Percentiles rank a stretch among this genome's conserved stretches.
phyloP scores from a whole-genome alignment of 2,329 filamentous ascomycete species.

The Dryadomyces quercivorus region DNA sequence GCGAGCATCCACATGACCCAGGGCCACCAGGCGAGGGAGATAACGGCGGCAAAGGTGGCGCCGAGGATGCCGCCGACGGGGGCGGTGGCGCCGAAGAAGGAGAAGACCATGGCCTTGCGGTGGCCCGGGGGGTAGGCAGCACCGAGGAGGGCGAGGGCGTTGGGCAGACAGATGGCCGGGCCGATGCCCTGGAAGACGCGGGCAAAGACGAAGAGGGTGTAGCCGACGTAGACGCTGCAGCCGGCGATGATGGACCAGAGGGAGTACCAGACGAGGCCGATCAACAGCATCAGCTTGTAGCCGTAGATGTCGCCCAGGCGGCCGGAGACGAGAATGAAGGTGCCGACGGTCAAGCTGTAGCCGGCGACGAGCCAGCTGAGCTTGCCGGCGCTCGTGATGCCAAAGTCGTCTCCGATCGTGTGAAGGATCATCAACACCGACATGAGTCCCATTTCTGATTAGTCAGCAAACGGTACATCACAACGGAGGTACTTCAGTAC shows the following conservation, averaged over 20 bases:
- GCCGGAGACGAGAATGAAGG: constrained; percentile 43
- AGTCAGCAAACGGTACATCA: background rate
- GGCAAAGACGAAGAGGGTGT: constrained; percentile 15
- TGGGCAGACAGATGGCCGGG: constrained; percentile 50
- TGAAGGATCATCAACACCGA: constrained; percentile 32
- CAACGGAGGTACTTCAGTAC: too few species aligned
- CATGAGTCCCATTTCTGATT: constrained; percentile 25
- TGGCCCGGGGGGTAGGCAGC: constrained; percentile 41
- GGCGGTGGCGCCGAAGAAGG: constrained; percentile 32
- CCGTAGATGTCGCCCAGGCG: constrained; percentile 45
- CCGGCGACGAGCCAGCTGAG: constrained; percentile 44
- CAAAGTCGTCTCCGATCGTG: constrained; percentile 33
- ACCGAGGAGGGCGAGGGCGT: constrained; percentile 49
- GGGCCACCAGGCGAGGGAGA: constrained; percentile 23
- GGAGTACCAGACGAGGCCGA: constrained; percentile 40
- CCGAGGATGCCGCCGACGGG: constrained; percentile 33
- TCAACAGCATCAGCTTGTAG: constrained; percentile 38
- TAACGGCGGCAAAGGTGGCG: constrained; percentile 25
- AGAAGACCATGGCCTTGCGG: constrained; percentile 48
- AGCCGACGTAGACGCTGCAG: constrained; percentile 30
- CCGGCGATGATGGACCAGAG: constrained; percentile 38
- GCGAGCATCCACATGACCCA: constrained; percentile 23
- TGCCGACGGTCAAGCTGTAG: constrained; percentile 41
- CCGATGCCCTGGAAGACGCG: constrained; percentile 31
- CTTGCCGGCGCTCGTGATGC: constrained; percentile 25